Conservation (phyloP, 805 yeast species). For the Saccharomycopsis javanensis region DNA sequence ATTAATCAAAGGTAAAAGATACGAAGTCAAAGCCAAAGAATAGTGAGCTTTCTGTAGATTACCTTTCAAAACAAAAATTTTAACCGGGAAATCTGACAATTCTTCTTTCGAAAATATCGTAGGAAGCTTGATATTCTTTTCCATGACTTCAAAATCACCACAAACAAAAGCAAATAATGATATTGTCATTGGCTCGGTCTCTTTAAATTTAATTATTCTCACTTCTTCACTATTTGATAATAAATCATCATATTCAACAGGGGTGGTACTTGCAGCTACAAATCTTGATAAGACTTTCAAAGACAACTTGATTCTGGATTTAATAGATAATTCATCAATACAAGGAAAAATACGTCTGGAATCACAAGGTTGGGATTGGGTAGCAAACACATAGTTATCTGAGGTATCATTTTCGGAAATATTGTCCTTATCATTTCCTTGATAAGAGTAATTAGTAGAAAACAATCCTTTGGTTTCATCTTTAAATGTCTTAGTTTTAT, state of each 20-base stretch:
- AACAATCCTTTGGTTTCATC: conserved; percentile 59
- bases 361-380: conserved; percentile 64
- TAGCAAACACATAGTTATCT: conserved; percentile 46
- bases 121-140: conserved; percentile 26
- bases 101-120: conserved; percentile 5
- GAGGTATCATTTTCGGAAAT: conserved; percentile 23
- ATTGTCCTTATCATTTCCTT: conserved; percentile 23
- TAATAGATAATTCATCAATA: conserved; percentile 52
- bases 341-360: conserved; percentile 60
- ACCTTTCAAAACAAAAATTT: conserved; percentile 48
- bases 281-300: conserved; percentile 37
- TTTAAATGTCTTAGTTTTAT: conserved; percentile 39
- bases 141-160: conserved; percentile 55
- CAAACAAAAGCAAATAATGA: conserved; percentile 59
- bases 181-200: conserved; percentile 50
- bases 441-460: conserved; percentile 47
- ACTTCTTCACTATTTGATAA: conserved; percentile 25
- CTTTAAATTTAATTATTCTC: conserved; percentile 34
- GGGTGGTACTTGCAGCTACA: conserved; percentile 43
- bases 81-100: conserved; percentile 31
- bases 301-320: conserved; percentile 41
- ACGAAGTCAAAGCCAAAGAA: conserved; percentile 39
- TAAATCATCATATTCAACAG: conserved; percentile 25
- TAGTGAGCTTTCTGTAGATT: conserved; percentile 34
- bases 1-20: conserved; percentile 40